Conservation (phyloP, 768 basidiomycete genomes). For the Hygrophoropsis aurantiaca region DNA sequence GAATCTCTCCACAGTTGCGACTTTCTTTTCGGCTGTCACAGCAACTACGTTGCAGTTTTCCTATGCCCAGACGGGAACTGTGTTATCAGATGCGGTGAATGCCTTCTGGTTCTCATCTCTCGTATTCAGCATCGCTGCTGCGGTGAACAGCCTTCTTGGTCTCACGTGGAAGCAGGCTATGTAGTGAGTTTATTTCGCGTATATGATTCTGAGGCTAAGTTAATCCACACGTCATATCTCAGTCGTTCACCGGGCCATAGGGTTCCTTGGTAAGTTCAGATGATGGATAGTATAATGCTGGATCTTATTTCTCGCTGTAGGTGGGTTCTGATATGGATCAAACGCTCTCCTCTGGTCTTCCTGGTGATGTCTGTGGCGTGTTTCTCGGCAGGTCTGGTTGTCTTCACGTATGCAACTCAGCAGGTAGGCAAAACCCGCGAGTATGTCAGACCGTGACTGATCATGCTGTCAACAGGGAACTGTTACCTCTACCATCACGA, state of each 20-base stretch:
- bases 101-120: constrained; percentile 46
- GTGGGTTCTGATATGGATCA: constrained; percentile 80
- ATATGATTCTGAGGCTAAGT: no score
- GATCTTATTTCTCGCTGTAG: no score
- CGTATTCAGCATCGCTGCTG: constrained; percentile 44
- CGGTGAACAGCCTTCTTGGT: constrained; percentile 42
- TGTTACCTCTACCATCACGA: constrained; percentile 71
- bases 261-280: constrained; percentile 38
- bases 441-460: no score
- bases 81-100: constrained; percentile 34
- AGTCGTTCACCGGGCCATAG: constrained; percentile 56
- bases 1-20: constrained; percentile 44
- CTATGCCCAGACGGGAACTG: constrained; percentile 21
- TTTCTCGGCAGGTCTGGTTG: constrained; percentile 76
- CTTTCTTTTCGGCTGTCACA: constrained; percentile 44
- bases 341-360: constrained; percentile 79
- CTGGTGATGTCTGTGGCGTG: constrained; percentile 81
- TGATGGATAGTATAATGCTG: no score
- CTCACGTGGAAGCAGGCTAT: constrained; percentile 46
- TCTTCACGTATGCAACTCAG: constrained; percentile 72
- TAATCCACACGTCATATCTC: constrained; percentile 8
- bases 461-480: constrained; percentile 37
- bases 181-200: constrained; percentile 32
- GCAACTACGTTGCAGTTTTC: constrained; percentile 43
- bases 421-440: constrained; percentile 45